Percentiles rank a stretch among this genome's conserved stretches.
Evolutionary conservation across 2,329 filamentous ascomycete species (phyloP).

Genomic region (Aureobasidium sp.): DNA sequence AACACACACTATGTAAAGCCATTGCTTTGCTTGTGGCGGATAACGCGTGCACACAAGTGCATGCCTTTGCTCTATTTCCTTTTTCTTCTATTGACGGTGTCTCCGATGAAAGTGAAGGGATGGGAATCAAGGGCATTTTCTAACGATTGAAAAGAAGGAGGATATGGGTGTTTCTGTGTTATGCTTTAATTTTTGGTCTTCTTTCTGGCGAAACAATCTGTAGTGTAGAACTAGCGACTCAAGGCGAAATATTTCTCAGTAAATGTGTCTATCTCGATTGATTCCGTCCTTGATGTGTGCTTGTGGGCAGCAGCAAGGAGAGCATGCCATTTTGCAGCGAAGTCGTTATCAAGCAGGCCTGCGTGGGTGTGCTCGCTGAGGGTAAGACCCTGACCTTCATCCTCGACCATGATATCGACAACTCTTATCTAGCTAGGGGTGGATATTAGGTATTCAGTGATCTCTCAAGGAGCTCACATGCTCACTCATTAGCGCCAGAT

Average conservation of each 20-base stretch:
- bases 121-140: not conserved
- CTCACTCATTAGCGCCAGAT: too few relatives aligned
- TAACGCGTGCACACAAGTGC: not conserved
- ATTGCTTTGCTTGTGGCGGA: not conserved
- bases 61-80: not conserved
- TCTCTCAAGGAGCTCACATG: too few relatives aligned
- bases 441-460: too few relatives aligned
- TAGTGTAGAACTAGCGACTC: slow-evolving; percentile 9
- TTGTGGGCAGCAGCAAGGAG: too few relatives aligned
- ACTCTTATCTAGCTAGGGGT: too few relatives aligned
- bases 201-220: not conserved
- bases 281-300: not conserved
- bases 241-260: not conserved
- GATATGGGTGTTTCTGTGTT: not conserved
- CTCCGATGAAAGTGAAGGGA: not conserved
- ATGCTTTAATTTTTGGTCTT: not conserved
- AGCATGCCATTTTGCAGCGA: too few relatives aligned
- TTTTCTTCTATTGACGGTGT: not conserved
- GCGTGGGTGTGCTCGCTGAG: too few relatives aligned
- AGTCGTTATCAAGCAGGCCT: too few relatives aligned
- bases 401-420: too few relatives aligned
- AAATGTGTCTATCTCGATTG: not conserved
- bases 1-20: not conserved
- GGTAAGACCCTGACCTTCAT: too few relatives aligned
- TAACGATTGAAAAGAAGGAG: slow-evolving; percentile 10